Evolutionary conservation across 192 early-diverging fungal species (phyloP).

Genomic region (Linnemannia hyalina): DNA sequence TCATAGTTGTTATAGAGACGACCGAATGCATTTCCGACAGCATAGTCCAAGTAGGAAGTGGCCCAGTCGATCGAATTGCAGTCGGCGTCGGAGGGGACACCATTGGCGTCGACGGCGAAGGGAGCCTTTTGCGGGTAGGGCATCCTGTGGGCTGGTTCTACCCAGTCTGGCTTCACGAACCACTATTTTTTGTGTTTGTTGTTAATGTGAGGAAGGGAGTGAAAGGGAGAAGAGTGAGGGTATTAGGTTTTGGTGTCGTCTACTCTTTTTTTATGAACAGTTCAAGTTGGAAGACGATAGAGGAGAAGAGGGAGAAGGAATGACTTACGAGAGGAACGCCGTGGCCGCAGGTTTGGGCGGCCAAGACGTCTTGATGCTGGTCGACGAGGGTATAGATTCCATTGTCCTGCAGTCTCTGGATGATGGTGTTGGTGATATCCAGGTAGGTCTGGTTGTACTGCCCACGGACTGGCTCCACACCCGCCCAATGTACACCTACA

Average conservation of each 20-base stretch:
- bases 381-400: slow-evolving; percentile 75
- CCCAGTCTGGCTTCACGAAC: slow-evolving; percentile 57
- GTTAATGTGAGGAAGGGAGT: neutral
- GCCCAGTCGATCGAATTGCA: slow-evolving; percentile 60
- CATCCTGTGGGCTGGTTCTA: slow-evolving; percentile 33
- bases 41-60: slow-evolving; percentile 54
- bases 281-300: neutral
- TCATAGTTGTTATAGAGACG: slow-evolving; percentile 69
- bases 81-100: slow-evolving; percentile 48
- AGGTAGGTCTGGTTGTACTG: slow-evolving; percentile 71
- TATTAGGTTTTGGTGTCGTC: neutral
- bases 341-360: slow-evolving; percentile 64
- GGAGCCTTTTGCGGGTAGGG: slow-evolving; percentile 54
- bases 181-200: slow-evolving; percentile 17
- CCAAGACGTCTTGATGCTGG: slow-evolving; percentile 72
- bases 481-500: slow-evolving; percentile 71
- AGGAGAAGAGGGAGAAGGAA: neutral
- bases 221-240: neutral
- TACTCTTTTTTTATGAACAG: neutral
- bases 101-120: slow-evolving; percentile 58
- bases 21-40: slow-evolving; percentile 63
- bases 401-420: slow-evolving; percentile 62
- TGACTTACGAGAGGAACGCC: slow-evolving; percentile 60
- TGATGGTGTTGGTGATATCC: slow-evolving; percentile 64
- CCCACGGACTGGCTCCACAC: slow-evolving; percentile 71